Conservation (phyloP, 768 basidiomycete species). For the Daedaleopsis sinensis region DNA sequence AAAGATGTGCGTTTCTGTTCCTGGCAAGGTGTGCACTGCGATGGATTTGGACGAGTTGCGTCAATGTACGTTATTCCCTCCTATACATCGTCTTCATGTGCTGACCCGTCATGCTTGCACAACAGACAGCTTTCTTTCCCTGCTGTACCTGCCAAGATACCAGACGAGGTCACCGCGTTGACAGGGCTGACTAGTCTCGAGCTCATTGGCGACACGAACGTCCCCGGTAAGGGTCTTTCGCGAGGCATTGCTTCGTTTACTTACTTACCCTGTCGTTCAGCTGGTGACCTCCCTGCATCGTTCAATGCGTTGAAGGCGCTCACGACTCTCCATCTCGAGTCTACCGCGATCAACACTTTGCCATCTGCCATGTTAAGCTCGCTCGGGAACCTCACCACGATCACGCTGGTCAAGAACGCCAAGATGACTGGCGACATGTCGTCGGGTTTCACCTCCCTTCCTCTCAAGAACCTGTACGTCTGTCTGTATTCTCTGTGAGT, state of each 20-base stretch:
- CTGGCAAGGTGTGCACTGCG: constrained; percentile 51
- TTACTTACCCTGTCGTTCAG: constrained; percentile 26
- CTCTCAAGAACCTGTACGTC: constrained; percentile 44
- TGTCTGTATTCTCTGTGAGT: not conserved
- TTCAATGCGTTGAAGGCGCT: constrained; percentile 43
- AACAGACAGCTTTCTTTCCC: constrained; percentile 45
- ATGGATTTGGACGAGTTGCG: constrained; percentile 41
- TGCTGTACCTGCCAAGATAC: constrained; percentile 48
- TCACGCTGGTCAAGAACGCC: constrained; percentile 44
- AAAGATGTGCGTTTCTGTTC: constrained; percentile 48
- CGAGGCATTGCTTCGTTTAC: not conserved
- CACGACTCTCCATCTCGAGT: constrained; percentile 42
- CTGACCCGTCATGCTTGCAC: constrained; percentile 1
- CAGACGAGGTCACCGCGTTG: constrained; percentile 44
- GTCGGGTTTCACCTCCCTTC: constrained; percentile 34
- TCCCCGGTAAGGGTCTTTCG: constrained; percentile 40
- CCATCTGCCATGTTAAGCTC: constrained; percentile 38
- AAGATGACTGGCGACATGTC: constrained; percentile 44
- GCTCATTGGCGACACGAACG: constrained; percentile 43
- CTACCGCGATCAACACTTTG: constrained; percentile 41
- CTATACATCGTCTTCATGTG: not conserved
- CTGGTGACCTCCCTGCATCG: constrained; percentile 43
- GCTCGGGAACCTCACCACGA: constrained; percentile 36
- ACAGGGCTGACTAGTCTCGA: constrained; percentile 40
- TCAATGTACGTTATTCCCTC: constrained; percentile 40